These are phyloP conservation scores for Protea cynaroides DNA, from an alignment of 164 flowering plant genomes.

Conservation along the genomic window DNA sequence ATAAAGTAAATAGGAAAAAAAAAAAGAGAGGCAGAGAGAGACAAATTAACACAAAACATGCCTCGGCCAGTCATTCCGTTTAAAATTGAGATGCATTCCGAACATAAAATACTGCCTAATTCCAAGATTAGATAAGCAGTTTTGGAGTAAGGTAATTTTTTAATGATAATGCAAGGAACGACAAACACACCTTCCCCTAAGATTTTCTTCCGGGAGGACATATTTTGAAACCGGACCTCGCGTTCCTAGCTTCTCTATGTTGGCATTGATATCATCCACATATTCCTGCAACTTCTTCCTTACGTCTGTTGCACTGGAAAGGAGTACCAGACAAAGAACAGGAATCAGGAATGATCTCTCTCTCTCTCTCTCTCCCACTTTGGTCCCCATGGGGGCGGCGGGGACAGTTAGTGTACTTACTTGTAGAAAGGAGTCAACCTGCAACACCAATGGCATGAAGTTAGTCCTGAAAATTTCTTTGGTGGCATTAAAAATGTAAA, in stretches of 20 bases:
- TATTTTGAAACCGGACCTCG: conserved; percentile 94
- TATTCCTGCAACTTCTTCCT: conserved; percentile 67
- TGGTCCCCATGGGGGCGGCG: too few species aligned
- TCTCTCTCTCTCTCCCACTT: neutral
- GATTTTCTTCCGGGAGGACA: conserved; percentile 75
- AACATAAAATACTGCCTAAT: neutral
- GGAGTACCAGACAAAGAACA: conserved; percentile 1
- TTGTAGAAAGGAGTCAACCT: conserved; percentile 94
- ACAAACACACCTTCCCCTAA: conserved; percentile 68
- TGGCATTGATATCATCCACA: conserved; percentile 73
- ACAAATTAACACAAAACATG: neutral
- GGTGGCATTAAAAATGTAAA: neutral
- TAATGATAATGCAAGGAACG: conserved; percentile 3
- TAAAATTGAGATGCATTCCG: neutral
- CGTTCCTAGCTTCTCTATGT: conserved; percentile 71
- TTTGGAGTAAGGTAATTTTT: neutral
- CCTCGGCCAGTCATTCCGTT: neutral
- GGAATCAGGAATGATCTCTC: conserved; percentile 7
- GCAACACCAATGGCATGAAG: conserved; percentile 23
- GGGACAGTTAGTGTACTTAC: conserved; percentile 37
- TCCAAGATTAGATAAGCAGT: neutral
- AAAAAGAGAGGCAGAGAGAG: neutral
- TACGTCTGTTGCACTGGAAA: conserved; percentile 60
- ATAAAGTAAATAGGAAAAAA: neutral
- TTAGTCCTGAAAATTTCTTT: conserved; percentile 7